Base-by-base conservation (phyloP, 306 rosid species). In the Glycine soja region DNA sequence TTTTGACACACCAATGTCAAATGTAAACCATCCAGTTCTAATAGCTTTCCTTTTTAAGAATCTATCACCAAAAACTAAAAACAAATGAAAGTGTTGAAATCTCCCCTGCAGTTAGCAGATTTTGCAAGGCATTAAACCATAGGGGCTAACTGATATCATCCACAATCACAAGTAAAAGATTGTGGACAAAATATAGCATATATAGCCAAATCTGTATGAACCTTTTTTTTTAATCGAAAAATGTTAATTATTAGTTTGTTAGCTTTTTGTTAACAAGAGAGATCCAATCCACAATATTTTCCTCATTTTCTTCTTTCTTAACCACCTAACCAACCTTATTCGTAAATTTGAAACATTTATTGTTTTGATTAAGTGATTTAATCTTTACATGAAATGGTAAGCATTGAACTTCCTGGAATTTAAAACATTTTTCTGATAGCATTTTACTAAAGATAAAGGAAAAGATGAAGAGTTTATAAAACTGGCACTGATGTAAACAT, bases 401-500 rank as follows among this genome's bases (percentile, higher is more conserved):
- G 62, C 66, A 86, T 43, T 52, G 53, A 64, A 81, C 16, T 74
- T 73, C 47, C 48, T 48, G 42, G 59, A 30, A 72, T n/a, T 72
- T 70, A n/a, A 61, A 43, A 51, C 42, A 64, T 45, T 45, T 81
- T 75, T 71, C 58, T 10, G 24, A 65, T 70, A 47, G 67, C 52
- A 79, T 53, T 74, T 69, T 46, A 64, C 43, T 61, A 13, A 18
- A 15, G 54, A 45, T 64, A 70, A 86, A 82, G 56, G 54, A 61
- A 64, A 9, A 65, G 48, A n/a, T 48, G 67, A 47, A 76, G 63
- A 77, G 53, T 83, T 86, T 66, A n/a, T 56, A 77, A 74, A 83
- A 62, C 19, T 64, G 34, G 72, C 75, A 79, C 57, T 43, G 70
- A 80, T 24, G 43, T 61, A 68, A 40, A 84, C 93, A 80, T 91